Evolutionary conservation across 371 early-diverging fungal species (phyloP).

Genomic region (Basidiobolus meristosporus): DNA sequence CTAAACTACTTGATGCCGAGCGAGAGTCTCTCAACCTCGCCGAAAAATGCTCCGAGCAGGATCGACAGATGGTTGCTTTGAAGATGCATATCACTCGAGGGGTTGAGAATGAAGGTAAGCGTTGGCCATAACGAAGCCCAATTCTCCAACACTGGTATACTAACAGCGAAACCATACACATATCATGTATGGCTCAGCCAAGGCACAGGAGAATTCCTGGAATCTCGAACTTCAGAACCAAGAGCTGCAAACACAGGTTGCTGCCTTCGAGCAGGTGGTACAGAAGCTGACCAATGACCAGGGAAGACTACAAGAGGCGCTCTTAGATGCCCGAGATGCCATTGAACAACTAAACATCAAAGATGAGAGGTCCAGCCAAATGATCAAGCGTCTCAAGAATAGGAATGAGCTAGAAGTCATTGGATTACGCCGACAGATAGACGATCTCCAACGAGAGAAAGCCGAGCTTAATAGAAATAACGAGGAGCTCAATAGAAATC

Average conservation of each 20-base stretch:
- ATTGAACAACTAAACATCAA: slow-evolving; percentile 35
- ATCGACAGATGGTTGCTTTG: too few species aligned
- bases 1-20: too few species aligned
- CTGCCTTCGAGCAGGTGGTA: background rate
- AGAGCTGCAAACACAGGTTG: slow-evolving; percentile 18
- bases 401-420: slow-evolving; percentile 44
- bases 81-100: too few species aligned
- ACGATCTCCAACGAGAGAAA: slow-evolving; percentile 43
- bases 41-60: too few species aligned
- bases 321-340: slow-evolving; percentile 26
- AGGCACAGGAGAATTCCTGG: slow-evolving; percentile 29
- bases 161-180: too few species aligned
- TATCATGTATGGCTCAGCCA: too few species aligned
- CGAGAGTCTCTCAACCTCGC: too few species aligned
- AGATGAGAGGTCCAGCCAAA: slow-evolving; percentile 27
- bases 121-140: too few species aligned
- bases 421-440: slow-evolving; percentile 27
- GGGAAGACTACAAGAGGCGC: slow-evolving; percentile 25
- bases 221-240: slow-evolving; percentile 35
- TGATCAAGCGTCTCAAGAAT: slow-evolving; percentile 26
- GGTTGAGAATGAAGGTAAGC: too few species aligned
- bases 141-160: too few species aligned
- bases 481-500: slow-evolving; percentile 22
- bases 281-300: slow-evolving; percentile 27
- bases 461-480: slow-evolving; percentile 26